A percentile compares a stretch with the other conserved stretches of the same genome.
Conservation (phyloP, 495 filamentous ascomycete genomes). For the Parathielavia appendiculata region DNA sequence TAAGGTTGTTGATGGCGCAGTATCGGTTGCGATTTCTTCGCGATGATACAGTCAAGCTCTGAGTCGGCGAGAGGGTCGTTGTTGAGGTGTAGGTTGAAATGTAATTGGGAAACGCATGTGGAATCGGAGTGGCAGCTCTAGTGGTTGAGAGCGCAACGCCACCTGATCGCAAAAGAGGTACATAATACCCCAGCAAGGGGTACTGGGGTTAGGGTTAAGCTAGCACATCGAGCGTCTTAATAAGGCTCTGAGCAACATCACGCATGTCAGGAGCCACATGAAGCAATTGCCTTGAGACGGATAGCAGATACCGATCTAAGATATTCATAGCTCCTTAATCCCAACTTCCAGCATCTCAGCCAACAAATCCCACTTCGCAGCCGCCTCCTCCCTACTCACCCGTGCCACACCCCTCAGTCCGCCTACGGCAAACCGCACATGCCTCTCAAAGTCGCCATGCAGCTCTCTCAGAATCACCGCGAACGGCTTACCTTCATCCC, state of each 20-base stretch:
- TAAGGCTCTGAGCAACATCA: too few relatives aligned
- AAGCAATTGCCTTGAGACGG: background rate
- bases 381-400: constrained; percentile 47
- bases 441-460: constrained; percentile 45
- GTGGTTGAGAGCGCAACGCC: background rate
- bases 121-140: background rate
- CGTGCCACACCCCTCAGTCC: constrained; percentile 55
- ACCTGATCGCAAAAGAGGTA: background rate
- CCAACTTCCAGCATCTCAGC: constrained; percentile 56
- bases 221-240: background rate
- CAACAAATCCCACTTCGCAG: constrained; percentile 53
- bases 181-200: too few relatives aligned
- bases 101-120: background rate
- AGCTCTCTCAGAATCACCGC: constrained; percentile 40
- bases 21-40: background rate
- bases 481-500: constrained; percentile 30
- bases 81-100: background rate
- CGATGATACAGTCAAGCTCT: background rate
- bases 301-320: background rate
- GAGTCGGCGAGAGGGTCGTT: background rate
- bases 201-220: background rate
- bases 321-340: constrained; percentile 20
- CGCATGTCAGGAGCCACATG: background rate
- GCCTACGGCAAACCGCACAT: constrained; percentile 50
- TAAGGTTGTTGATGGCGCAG: background rate